Conservation (phyloP, 306 rosid species). For the Cyclanthera cordifolia region DNA sequence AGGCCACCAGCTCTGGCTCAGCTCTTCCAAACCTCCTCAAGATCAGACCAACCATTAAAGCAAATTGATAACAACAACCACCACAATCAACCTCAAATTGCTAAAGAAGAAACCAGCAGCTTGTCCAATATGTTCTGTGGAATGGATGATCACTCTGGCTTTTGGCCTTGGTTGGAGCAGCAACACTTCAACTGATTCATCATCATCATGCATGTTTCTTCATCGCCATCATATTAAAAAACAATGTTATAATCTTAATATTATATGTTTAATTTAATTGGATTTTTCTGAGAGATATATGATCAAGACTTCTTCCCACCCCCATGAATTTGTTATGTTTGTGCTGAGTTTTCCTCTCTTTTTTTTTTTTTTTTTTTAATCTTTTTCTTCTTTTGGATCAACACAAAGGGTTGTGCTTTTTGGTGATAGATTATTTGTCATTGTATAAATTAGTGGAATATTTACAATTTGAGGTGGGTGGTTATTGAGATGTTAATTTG, state of each 20-base stretch:
- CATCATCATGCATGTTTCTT: background rate
- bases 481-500: constrained; percentile 8
- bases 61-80: background rate
- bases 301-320: background rate
- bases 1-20: constrained; percentile 56
- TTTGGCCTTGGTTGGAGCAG: constrained; percentile 98
- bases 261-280: constrained; percentile 14
- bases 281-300: constrained; percentile 1
- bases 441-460: constrained; percentile 42
- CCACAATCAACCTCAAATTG: constrained; percentile 25
- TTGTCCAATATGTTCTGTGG: constrained; percentile 63
- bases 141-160: constrained; percentile 86
- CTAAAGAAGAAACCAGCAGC: constrained; percentile 66
- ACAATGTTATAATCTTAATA: constrained; percentile 1
- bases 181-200: constrained; percentile 63
- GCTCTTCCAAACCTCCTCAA: constrained; percentile 63
- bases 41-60: constrained; percentile 57
- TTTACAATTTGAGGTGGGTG: constrained; percentile 31
- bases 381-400: background rate
- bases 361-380: background rate
- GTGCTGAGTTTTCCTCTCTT: background rate
- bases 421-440: constrained; percentile 23
- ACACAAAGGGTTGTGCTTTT: constrained; percentile 17
- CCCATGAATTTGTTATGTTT: constrained; percentile 8
- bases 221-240: background rate